A percentile compares a stretch with the other conserved stretches of the same genome.
These are phyloP conservation scores for Cryptococcus sp. DNA, from an alignment of 1,284 basidiomycete genomes.

Conservation along the genomic window DNA sequence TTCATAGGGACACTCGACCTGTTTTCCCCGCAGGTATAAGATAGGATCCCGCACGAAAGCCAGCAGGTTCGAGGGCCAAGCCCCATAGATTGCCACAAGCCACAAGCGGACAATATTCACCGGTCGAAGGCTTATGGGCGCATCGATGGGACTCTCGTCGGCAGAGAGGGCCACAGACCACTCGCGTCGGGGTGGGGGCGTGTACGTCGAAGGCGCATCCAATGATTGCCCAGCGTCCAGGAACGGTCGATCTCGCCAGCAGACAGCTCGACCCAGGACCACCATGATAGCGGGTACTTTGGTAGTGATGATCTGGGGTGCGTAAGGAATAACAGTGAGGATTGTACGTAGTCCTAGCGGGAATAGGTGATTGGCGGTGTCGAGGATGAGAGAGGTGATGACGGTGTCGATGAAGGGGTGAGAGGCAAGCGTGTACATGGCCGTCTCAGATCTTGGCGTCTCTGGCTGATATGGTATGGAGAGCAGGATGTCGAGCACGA, in stretches of 20 bases:
- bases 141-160: constrained; percentile 5
- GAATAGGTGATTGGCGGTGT: constrained; percentile 41
- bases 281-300: constrained; percentile 39
- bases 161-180: constrained; percentile 27
- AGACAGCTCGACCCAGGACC: constrained; percentile 34
- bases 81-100: constrained; percentile 35
- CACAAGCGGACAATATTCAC: constrained; percentile 27
- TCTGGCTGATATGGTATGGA: constrained; percentile 24
- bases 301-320: constrained; percentile 21
- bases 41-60: constrained; percentile 40
- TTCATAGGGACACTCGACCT: constrained; percentile 28
- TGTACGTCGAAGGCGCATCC: constrained; percentile 24
- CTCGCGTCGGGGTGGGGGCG: constrained; percentile 18
- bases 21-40: constrained; percentile 30
- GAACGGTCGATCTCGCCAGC: constrained; percentile 42
- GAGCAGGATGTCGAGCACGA: constrained; percentile 27
- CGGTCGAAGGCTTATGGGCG: constrained; percentile 16
- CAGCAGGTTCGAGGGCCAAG: constrained; percentile 45
- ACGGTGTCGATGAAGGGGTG: constrained; percentile 21
- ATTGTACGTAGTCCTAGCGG: constrained; percentile 27
- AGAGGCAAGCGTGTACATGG: constrained; percentile 24
- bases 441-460: constrained; percentile 12
- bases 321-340: constrained; percentile 34
- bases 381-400: constrained; percentile 28
- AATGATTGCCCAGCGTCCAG: constrained; percentile 17